These are phyloP conservation scores for Abrus precatorius DNA, from an alignment of 306 rosid genomes.

Conservation along the genomic window DNA sequence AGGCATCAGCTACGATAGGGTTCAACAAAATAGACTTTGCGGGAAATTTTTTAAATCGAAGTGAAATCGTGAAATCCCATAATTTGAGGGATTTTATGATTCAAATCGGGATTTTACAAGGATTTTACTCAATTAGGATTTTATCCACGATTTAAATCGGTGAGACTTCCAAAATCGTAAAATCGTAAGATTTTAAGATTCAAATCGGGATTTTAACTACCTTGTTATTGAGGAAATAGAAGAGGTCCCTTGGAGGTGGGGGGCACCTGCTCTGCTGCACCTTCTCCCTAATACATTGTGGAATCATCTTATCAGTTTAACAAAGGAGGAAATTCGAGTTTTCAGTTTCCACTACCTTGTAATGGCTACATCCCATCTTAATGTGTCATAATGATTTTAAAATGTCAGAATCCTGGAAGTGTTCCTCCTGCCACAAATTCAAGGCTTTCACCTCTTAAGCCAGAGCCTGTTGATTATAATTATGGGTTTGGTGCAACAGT, in stretches of 20 bases:
- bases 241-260: neutral
- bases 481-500: slow-evolving; percentile 78
- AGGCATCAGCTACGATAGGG: too few species aligned
- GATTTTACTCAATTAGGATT: too few species aligned
- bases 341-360: slow-evolving; percentile 33
- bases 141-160: too few species aligned
- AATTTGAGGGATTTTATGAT: too few species aligned
- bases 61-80: too few species aligned
- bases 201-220: too few species aligned
- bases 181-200: too few species aligned
- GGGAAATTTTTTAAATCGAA: too few species aligned
- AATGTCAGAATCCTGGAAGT: slow-evolving; percentile 73
- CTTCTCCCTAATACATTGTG: neutral
- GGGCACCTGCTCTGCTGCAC: neutral
- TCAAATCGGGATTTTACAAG: too few species aligned
- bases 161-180: too few species aligned
- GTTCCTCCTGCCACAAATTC: slow-evolving; percentile 77
- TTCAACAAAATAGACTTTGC: too few species aligned
- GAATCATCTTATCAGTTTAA: neutral
- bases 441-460: slow-evolving; percentile 89
- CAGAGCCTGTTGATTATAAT: slow-evolving; percentile 89
- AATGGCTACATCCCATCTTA: neutral
- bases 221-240: slow-evolving; percentile 4
- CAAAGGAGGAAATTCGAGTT: neutral
- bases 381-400: slow-evolving; percentile 21